Conservation (phyloP, 331 rosid species). For the Malus hybrid region DNA sequence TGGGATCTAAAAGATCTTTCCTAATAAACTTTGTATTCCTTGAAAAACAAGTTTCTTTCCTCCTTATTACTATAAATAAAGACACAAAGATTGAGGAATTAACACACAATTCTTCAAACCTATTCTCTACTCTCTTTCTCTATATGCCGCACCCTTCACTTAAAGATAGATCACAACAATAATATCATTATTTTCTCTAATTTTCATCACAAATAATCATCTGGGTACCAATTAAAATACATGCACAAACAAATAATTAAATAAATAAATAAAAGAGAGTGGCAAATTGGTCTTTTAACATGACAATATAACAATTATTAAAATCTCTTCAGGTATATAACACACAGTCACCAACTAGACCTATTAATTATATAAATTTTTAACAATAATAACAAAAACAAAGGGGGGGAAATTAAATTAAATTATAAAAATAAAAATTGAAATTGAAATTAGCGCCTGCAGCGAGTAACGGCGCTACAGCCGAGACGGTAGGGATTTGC, state of each 20-base stretch:
- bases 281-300: not conserved
- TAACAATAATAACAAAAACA: not conserved
- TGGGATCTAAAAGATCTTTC: no score
- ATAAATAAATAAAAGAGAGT: not conserved
- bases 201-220: no score
- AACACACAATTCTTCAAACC: no score
- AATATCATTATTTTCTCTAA: no score
- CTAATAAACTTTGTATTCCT: no score
- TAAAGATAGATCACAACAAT: no score
- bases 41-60: no score
- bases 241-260: not conserved
- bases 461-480: slow-evolving; percentile 74
- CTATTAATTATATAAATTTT: slow-evolving; percentile 4
- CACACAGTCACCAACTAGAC: slow-evolving; percentile 19
- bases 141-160: no score
- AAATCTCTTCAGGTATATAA: slow-evolving; percentile 18
- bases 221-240: no score
- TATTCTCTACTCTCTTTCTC: no score
- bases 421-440: not conserved
- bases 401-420: not conserved
- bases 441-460: slow-evolving; percentile 47
- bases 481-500: slow-evolving; percentile 94
- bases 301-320: not conserved
- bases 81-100: no score
- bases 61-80: no score